Conservation (phyloP, 176 grass and related monocot genomes). For the Oryza meyeriana region DNA sequence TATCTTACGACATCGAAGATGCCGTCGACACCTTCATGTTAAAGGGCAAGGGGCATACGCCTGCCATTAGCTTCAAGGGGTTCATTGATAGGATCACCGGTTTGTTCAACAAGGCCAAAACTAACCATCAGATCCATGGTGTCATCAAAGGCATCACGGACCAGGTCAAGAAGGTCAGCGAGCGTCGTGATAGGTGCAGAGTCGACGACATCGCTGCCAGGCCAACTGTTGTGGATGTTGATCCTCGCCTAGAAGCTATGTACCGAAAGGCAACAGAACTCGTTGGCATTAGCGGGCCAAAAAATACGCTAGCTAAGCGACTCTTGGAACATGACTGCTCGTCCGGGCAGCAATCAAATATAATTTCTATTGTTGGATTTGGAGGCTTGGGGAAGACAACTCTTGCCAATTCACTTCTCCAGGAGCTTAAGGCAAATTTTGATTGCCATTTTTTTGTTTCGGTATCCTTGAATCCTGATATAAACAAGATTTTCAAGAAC, state of each 20-base stretch:
- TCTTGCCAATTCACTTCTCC: not conserved
- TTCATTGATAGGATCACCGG: not conserved
- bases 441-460: not conserved
- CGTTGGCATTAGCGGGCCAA: not conserved
- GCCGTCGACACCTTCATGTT: no score
- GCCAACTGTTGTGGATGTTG: not conserved
- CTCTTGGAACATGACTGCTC: not conserved
- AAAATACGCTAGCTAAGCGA: not conserved
- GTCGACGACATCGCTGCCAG: not conserved
- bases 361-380: not conserved
- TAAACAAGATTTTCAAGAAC: not conserved
- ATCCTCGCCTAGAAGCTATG: not conserved
- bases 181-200: not conserved
- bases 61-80: not conserved
- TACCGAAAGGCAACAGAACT: constrained; percentile 1
- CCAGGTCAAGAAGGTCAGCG: not conserved
- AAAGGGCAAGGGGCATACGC: not conserved
- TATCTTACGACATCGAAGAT: no score
- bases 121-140: not conserved
- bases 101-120: not conserved
- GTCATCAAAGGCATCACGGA: not conserved
- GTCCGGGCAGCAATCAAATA: not conserved
- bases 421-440: not conserved
- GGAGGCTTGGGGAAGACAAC: constrained; percentile 3
- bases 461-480: not conserved